Evolutionary conservation across 2,329 filamentous ascomycete species (phyloP).

Genomic region (Fonsecaea pedrosoi): DNA sequence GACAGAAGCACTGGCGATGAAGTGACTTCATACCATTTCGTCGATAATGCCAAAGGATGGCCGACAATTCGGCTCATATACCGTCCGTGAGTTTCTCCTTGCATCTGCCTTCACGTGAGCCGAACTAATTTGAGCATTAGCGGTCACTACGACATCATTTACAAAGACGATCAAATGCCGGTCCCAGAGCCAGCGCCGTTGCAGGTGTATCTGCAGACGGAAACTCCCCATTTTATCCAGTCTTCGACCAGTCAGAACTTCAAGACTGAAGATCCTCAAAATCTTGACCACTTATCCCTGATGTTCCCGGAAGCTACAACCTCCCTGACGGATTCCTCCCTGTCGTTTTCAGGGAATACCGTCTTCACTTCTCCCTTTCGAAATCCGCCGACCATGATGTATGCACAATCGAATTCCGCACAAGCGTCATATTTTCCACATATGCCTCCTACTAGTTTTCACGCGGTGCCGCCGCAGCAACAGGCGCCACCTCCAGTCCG

Average conservation of each 20-base stretch:
- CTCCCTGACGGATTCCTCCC: neutral
- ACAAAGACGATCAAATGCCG: conserved; percentile 60
- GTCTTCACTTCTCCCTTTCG: conserved; percentile 4
- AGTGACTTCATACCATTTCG: conserved; percentile 63
- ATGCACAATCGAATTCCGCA: conserved; percentile 3
- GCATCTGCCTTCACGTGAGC: neutral
- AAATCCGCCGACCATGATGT: conserved; percentile 3
- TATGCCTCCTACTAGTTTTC: conserved; percentile 8
- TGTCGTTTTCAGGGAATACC: conserved; percentile 4
- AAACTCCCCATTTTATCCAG: conserved; percentile 29
- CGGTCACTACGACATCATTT: conserved; percentile 94
- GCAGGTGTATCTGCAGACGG: conserved; percentile 36
- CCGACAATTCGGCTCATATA: conserved; percentile 73
- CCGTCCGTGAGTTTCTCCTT: conserved; percentile 62
- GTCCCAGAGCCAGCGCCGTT: conserved; percentile 17
- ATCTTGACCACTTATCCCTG: conserved; percentile 12
- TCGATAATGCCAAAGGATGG: conserved; percentile 49
- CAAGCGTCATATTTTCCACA: conserved; percentile 27
- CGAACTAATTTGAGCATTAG: conserved; percentile 46
- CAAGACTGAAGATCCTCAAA: conserved; percentile 10
- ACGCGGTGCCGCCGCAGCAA: neutral
- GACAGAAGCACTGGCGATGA: conserved; percentile 80
- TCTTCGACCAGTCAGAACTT: conserved; percentile 20
- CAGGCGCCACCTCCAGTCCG: conserved; percentile 13
- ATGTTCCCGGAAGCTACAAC: conserved; percentile 9